These are phyloP conservation scores for Crithidia thermophila DNA, from an alignment of 208 protist genomes.

Conservation along the genomic window DNA sequence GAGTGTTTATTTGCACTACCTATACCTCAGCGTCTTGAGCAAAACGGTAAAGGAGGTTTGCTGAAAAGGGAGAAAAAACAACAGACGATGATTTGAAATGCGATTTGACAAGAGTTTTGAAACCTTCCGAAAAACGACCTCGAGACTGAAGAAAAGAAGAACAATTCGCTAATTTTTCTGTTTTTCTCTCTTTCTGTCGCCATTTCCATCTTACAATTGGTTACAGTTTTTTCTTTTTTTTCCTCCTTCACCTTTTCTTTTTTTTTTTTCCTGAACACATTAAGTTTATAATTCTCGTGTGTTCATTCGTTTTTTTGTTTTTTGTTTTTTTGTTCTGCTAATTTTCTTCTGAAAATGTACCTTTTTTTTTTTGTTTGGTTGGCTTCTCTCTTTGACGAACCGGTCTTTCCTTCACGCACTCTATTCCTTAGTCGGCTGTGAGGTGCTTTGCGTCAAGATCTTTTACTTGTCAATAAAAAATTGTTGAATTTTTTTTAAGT, in stretches of 20 bases:
- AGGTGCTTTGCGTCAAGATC: not conserved
- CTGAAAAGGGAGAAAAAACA: not conserved
- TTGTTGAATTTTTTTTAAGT: conserved; percentile 1
- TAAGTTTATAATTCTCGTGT: too few species aligned
- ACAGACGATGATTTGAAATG: too few species aligned
- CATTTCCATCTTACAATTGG: too few species aligned
- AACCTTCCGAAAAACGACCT: too few species aligned
- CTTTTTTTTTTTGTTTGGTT: not conserved
- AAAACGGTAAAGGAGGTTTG: not conserved
- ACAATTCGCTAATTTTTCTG: too few species aligned
- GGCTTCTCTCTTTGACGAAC: not conserved
- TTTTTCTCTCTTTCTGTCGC: too few species aligned
- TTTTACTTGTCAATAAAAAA: not conserved
- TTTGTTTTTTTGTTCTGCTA: conserved; percentile 7
- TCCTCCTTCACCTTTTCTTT: conserved; percentile 5
- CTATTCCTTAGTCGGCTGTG: not conserved
- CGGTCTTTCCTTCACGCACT: not conserved
- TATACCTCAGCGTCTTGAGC: not conserved
- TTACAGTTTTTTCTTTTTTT: conserved; percentile 1
- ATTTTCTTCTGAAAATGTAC: not conserved
- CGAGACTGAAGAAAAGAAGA: too few species aligned
- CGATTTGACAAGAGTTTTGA: too few species aligned
- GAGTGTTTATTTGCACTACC: conserved; percentile 8
- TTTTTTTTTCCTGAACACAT: too few species aligned
- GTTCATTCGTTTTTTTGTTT: not conserved